These are phyloP conservation scores for Saturnispora zaruensis DNA, from an alignment of 805 yeast species.

Conservation along the genomic window DNA sequence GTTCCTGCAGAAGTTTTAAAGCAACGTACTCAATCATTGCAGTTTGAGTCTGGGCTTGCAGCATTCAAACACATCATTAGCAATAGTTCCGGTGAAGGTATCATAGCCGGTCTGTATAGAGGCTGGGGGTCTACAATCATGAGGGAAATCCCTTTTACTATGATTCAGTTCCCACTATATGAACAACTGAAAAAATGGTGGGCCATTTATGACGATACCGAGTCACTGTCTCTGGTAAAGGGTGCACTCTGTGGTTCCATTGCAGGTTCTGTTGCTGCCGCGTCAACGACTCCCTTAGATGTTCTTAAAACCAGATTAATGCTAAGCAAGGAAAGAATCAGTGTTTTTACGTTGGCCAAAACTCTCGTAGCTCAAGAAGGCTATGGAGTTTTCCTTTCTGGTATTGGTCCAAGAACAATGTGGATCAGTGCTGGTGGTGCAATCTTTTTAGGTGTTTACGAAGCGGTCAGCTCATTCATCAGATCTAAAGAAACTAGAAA, in stretches of 20 bases:
- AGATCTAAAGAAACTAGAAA: neutral
- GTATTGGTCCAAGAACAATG: slow-evolving; percentile 91
- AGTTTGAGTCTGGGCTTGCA: slow-evolving; percentile 47
- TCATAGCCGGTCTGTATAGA: slow-evolving; percentile 69
- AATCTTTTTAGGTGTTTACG: slow-evolving; percentile 90
- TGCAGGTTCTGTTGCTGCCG: slow-evolving; percentile 80
- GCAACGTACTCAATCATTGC: slow-evolving; percentile 82
- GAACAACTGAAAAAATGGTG: slow-evolving; percentile 66
- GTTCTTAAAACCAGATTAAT: slow-evolving; percentile 78
- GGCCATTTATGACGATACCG: slow-evolving; percentile 35
- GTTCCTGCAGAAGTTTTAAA: slow-evolving; percentile 97
- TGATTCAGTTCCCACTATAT: slow-evolving; percentile 91
- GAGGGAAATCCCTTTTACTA: slow-evolving; percentile 94
- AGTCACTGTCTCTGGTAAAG: slow-evolving; percentile 49
- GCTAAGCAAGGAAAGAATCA: slow-evolving; percentile 49
- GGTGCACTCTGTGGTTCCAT: slow-evolving; percentile 81
- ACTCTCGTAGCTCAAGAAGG: slow-evolving; percentile 69
- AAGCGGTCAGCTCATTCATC: slow-evolving; percentile 40
- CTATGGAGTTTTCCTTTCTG: slow-evolving; percentile 58
- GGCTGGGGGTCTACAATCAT: slow-evolving; percentile 91
- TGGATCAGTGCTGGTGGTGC: slow-evolving; percentile 99
- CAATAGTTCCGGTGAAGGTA: slow-evolving; percentile 71
- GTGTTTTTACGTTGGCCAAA: slow-evolving; percentile 39
- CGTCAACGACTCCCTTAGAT: slow-evolving; percentile 72
- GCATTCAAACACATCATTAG: slow-evolving; percentile 56